Percentiles rank a stretch among this genome's conserved stretches.
Conservation (phyloP, 179 eudicot genomes). For the Beta lomatogona region DNA sequence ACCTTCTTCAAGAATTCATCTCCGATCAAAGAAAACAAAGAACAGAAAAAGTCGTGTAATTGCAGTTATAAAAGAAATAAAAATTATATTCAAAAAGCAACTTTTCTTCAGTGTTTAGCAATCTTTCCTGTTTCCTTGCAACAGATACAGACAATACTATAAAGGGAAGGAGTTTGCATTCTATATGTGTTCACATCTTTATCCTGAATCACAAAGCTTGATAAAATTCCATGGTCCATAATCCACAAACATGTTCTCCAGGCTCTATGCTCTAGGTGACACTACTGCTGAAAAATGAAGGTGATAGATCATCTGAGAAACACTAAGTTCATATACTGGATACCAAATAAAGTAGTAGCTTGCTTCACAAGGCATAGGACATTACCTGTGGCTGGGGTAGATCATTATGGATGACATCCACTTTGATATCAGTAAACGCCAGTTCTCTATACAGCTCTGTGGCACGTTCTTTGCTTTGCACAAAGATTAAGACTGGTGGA, state of each 20-base stretch:
- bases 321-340: not conserved
- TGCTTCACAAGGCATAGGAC: slow-evolving; percentile 5
- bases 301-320: not conserved
- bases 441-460: slow-evolving; percentile 80
- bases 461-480: slow-evolving; percentile 86
- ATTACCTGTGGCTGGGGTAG: slow-evolving; percentile 69
- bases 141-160: too few relatives aligned
- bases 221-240: not conserved
- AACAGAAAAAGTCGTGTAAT: too few relatives aligned
- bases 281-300: not conserved
- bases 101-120: not conserved
- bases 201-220: slow-evolving; percentile 2
- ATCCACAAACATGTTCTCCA: too few relatives aligned
- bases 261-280: not conserved
- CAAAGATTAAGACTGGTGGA: slow-evolving; percentile 91
- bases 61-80: too few relatives aligned
- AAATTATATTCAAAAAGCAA: not conserved
- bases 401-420: slow-evolving; percentile 86
- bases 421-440: slow-evolving; percentile 65
- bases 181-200: not conserved
- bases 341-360: slow-evolving; percentile 13
- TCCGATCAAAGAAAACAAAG: too few relatives aligned
- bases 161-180: not conserved
- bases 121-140: not conserved
- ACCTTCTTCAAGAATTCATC: not conserved